These are phyloP conservation scores for Penicillium atrosanguineum DNA, from an alignment of 495 filamentous ascomycete species.

Conservation along the genomic window DNA sequence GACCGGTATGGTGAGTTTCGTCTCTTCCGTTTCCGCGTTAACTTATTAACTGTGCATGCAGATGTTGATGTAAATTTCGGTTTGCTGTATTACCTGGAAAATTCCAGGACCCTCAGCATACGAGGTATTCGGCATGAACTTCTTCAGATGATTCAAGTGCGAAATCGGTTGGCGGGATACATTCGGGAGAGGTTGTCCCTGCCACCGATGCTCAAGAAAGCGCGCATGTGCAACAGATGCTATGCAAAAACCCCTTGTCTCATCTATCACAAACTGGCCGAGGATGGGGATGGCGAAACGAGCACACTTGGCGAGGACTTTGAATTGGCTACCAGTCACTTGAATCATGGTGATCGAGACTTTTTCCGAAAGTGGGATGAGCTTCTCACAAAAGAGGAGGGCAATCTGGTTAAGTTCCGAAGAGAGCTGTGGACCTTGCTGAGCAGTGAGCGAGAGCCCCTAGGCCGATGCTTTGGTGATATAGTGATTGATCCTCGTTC, in stretches of 20 bases:
- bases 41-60: slow-evolving; percentile 17
- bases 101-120: slow-evolving; percentile 78
- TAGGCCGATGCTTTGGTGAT: slow-evolving; percentile 73
- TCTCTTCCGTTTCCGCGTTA: not conserved
- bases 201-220: slow-evolving; percentile 79
- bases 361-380: slow-evolving; percentile 96
- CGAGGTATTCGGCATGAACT: slow-evolving; percentile 81
- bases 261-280: slow-evolving; percentile 88
- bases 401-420: slow-evolving; percentile 75
- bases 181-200: slow-evolving; percentile 76
- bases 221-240: slow-evolving; percentile 74
- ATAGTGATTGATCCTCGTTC: slow-evolving; percentile 79
- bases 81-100: slow-evolving; percentile 92
- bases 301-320: slow-evolving; percentile 75
- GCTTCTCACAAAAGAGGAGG: slow-evolving; percentile 90
- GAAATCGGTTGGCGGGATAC: slow-evolving; percentile 84
- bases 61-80: slow-evolving; percentile 87
- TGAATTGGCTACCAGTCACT: slow-evolving; percentile 67
- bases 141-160: slow-evolving; percentile 91
- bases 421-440: slow-evolving; percentile 94
- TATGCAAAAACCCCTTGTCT: slow-evolving; percentile 89
- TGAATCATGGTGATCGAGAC: slow-evolving; percentile 66
- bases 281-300: slow-evolving; percentile 77
- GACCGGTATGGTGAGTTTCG: slow-evolving; percentile 73
- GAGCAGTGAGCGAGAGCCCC: slow-evolving; percentile 80